A percentile compares a stretch with the other conserved stretches of the same genome.
phyloP scores from a whole-genome alignment of 2,329 filamentous ascomycete species.

The Apiospora sp. region DNA sequence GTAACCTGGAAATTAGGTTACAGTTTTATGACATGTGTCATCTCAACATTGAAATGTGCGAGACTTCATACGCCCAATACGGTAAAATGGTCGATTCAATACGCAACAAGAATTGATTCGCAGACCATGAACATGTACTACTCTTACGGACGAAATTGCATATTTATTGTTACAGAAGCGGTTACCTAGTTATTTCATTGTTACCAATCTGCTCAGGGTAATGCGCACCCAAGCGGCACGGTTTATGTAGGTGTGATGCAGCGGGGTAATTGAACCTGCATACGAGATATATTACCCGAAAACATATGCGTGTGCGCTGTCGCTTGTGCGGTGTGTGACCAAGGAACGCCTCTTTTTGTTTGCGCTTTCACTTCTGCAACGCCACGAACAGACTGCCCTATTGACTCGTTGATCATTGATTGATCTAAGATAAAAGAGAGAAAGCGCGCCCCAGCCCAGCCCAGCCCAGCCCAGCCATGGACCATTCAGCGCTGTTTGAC shows the following conservation, averaged over 20 bases:
- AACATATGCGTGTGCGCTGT: background rate
- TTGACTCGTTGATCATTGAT: background rate
- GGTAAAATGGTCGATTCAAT: background rate
- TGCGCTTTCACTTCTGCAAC: background rate
- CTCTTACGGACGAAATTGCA: background rate
- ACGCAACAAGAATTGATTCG: background rate
- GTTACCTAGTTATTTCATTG: background rate
- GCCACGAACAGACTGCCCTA: background rate
- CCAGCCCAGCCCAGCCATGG: background rate
- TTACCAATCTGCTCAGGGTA: background rate
- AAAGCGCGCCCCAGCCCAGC: background rate
- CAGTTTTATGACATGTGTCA: background rate
- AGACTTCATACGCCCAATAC: background rate
- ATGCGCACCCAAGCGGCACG: background rate
- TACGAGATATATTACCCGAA: background rate
- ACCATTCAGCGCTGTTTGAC: background rate
- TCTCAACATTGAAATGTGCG: background rate
- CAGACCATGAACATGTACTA: background rate
- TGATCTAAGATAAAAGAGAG: no score
- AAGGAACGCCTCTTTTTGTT: background rate
- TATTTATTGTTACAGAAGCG: background rate
- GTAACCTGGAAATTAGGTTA: background rate
- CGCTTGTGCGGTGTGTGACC: background rate
- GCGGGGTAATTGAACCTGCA: slow-evolving; percentile 21
- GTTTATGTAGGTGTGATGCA: background rate